phyloP scores from a whole-genome alignment of 805 yeast species.

The Candida incommunis region DNA sequence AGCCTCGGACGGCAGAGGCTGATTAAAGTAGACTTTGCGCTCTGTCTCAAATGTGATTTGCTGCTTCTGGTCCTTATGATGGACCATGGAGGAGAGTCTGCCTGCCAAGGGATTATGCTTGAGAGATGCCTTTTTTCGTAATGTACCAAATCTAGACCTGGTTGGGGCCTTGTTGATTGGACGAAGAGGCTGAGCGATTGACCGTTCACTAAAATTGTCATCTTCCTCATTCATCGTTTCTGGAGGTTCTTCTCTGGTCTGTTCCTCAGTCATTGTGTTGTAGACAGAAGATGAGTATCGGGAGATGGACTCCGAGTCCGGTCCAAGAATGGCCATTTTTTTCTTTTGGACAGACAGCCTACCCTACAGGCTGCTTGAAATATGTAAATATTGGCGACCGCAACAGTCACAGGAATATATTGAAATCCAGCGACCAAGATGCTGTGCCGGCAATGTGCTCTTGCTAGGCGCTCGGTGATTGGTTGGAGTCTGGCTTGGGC shows the following conservation, averaged over 20 bases:
- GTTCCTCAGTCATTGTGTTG: background rate
- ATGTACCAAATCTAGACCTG: background rate
- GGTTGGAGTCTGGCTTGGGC: too few species aligned
- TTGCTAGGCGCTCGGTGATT: too few species aligned
- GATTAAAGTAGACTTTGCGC: slow-evolving; percentile 35
- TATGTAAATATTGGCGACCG: too few species aligned
- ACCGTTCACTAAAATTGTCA: too few species aligned
- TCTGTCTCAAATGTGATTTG: slow-evolving; percentile 2
- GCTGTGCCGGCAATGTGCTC: too few species aligned
- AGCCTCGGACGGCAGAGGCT: slow-evolving; percentile 32
- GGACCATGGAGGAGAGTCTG: background rate
- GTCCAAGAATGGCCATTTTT: background rate
- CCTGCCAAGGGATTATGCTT: background rate
- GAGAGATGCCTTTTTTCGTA: background rate
- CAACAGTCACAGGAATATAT: too few species aligned
- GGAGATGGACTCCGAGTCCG: background rate
- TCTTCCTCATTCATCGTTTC: background rate
- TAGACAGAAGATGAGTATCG: background rate
- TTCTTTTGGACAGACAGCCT: too few species aligned
- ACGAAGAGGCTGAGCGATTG: background rate
- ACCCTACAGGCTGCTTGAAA: too few species aligned
- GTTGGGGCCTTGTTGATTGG: background rate
- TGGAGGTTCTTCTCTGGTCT: background rate
- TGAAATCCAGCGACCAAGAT: too few species aligned
- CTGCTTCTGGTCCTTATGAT: background rate